A percentile compares a stretch with the other conserved stretches of the same genome.
Conservation (phyloP, 202 grass and related monocot species). For the Alloteropsis angusta region DNA sequence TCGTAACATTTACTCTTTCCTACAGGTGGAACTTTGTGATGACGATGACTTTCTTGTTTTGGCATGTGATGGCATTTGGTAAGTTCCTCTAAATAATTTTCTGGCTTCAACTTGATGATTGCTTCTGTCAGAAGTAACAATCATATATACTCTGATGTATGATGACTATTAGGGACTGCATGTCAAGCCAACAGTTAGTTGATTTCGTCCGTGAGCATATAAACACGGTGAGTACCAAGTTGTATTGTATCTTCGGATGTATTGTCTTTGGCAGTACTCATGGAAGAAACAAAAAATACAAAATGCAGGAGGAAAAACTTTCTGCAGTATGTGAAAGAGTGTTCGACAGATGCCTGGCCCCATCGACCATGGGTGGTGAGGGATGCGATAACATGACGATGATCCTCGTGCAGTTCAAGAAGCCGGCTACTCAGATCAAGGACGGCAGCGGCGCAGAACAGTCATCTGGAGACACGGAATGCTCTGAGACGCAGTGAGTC, state of each 20-base stretch:
- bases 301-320: constrained; percentile 48
- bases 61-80: constrained; percentile 98
- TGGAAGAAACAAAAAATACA: neutral
- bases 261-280: neutral
- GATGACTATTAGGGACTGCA: constrained; percentile 57
- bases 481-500: constrained; percentile 20
- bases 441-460: constrained; percentile 7
- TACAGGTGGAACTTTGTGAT: constrained; percentile 72
- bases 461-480: constrained; percentile 1
- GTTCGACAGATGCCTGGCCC: constrained; percentile 72
- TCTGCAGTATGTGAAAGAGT: constrained; percentile 66
- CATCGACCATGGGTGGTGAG: constrained; percentile 53
- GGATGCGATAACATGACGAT: constrained; percentile 88
- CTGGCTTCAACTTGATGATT: neutral
- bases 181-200: constrained; percentile 77
- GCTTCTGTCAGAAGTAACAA: neutral
- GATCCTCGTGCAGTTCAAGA: constrained; percentile 77
- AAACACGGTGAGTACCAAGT: constrained; percentile 42
- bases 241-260: neutral
- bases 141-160: neutral
- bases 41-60: constrained; percentile 89
- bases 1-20: neutral
- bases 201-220: constrained; percentile 87
- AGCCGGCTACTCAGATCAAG: constrained; percentile 16
- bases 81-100: neutral